Evolutionary conservation across 305 asterid genomes (phyloP), one percentile per base, ranked within the genome.

Genomic region (Solanum hybrid): DNA sequence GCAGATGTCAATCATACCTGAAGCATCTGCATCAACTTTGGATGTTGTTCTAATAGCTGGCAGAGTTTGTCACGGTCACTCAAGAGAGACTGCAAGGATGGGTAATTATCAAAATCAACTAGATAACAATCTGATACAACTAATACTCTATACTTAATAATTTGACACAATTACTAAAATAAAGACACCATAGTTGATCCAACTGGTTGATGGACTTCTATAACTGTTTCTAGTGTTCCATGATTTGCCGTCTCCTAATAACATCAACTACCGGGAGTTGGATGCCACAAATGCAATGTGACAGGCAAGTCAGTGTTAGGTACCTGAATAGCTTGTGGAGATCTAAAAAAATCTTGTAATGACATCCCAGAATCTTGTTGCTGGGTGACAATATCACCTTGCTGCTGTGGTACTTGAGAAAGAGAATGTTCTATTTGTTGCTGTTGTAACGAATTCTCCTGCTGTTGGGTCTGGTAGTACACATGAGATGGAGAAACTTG

Each of bases 271-370:
- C 40, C 13, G 46, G 35, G 12, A 51, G 7, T 85, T 56, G 32
- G 40, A 56, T 56, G 22, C 12, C 22, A 56, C 38, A 85, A 51
- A 56, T 56, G 22, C 87, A 85, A 31, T 56, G 42, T 56, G 75
- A 85, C 13, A 31, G 3, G 13, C 87, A 32, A 51, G 76, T 34
- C 10, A 13, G 69, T 64, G 86, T 86, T 79, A 75, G 60, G 85
- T 91, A 96, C 99, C 99, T 96, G 96, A 93, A 97, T 97, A 84
- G 99, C 98, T 94, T 95, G 98, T 79, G 99, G 99, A 42, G 99
- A 96, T 90, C 88, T 95, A 72, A 97, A 96, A 88, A 89, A 93
- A 72, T 96, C 98, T 88, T 96, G 99, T 69, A 97, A 91, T 32
- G 98, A 93, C 94, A 94, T 93, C 87, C 93, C 96, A 85, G 96